A percentile compares a stretch with the other conserved stretches of the same genome.
Conservation (phyloP, 1,139 yeast genomes). For the Diutina scorzettiae region DNA sequence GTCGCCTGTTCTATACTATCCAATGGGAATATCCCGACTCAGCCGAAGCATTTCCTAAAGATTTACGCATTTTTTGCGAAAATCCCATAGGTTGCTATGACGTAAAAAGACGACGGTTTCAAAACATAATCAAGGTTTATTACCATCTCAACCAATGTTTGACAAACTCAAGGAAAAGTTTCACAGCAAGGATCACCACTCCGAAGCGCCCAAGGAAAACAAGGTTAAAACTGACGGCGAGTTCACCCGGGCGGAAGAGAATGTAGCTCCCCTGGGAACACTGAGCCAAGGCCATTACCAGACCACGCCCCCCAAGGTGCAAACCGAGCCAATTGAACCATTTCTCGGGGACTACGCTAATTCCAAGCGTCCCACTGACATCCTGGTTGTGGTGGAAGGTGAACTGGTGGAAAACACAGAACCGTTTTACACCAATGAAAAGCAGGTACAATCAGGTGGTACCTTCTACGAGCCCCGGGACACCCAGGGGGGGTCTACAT, state of each 20-base stretch:
- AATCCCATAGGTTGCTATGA: no score
- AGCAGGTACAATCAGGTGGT: not conserved
- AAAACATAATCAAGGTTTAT: no score
- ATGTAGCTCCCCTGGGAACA: not conserved
- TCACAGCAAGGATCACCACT: not conserved
- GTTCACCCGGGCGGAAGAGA: not conserved
- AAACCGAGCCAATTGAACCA: not conserved
- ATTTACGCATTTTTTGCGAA: no score
- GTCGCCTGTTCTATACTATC: no score
- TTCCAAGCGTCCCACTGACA: not conserved
- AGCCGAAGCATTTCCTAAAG: no score
- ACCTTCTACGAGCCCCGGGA: slow-evolving; percentile 1
- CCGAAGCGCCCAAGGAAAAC: not conserved
- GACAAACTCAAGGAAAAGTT: not conserved
- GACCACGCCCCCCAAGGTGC: not conserved
- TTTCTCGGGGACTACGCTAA: not conserved
- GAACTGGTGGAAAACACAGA: not conserved
- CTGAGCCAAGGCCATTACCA: not conserved
- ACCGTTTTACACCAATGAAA: not conserved
- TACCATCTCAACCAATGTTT: not conserved
- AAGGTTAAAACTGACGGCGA: not conserved
- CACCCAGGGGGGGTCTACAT: not conserved
- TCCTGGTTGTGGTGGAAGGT: not conserved
- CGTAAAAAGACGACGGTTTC: no score
- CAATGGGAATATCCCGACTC: no score